Evolutionary conservation across 2,329 filamentous ascomycete species (phyloP).

Genomic region (Beauveria pseudobassiana): DNA sequence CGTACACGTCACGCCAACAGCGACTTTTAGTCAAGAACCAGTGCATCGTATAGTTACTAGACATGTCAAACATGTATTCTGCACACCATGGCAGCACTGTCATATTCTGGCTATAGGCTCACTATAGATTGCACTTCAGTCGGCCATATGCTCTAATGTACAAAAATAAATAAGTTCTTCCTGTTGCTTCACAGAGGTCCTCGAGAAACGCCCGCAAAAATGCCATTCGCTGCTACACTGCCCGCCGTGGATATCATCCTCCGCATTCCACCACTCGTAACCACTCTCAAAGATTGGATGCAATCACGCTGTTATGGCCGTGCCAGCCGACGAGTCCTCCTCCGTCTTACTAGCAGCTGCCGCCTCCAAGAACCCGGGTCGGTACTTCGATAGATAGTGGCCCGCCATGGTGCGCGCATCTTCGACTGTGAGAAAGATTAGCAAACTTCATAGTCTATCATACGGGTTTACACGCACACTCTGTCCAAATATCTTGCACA

Average conservation of each 20-base stretch:
- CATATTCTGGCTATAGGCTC: neutral
- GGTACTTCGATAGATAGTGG: conserved; percentile 55
- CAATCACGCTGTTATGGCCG: conserved; percentile 23
- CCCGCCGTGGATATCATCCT: neutral
- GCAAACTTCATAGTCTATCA: neutral
- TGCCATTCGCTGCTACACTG: neutral
- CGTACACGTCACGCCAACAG: no score
- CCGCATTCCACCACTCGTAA: neutral
- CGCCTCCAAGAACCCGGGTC: conserved; percentile 42
- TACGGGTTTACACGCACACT: conserved; percentile 42
- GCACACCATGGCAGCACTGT: neutral
- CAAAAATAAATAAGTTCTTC: neutral
- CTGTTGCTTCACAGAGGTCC: neutral
- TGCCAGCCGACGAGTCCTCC: conserved; percentile 16
- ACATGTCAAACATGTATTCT: neutral
- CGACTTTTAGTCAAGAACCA: neutral
- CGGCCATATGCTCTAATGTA: conserved; percentile 1
- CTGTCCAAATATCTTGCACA: conserved; percentile 59
- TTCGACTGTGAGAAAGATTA: conserved; percentile 37
- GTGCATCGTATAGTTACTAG: neutral
- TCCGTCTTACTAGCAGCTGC: conserved; percentile 14
- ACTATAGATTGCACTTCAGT: neutral
- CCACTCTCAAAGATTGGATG: neutral
- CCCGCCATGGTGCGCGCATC: conserved; percentile 55
- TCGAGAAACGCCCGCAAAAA: conserved; percentile 1